A percentile compares a stretch with the other conserved stretches of the same genome.
Evolutionary conservation across 2,329 filamentous ascomycete species (phyloP).

Genomic region (Trichoderma semiorbis): DNA sequence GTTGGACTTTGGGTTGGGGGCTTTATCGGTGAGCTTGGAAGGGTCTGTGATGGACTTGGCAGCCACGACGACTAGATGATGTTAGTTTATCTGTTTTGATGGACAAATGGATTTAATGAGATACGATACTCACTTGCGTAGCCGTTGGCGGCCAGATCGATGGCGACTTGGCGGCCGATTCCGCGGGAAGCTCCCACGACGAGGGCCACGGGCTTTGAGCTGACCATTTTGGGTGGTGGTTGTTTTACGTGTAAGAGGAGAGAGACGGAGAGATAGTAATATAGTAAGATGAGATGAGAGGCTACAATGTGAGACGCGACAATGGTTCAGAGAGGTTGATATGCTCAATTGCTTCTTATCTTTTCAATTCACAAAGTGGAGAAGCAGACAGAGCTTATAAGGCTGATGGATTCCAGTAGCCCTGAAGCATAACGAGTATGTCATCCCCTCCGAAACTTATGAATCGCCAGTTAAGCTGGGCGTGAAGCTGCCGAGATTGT

Average conservation of each 20-base stretch:
- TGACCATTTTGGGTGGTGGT: constrained; percentile 21
- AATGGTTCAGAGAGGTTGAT: background rate
- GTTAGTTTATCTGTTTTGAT: background rate
- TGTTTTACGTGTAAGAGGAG: background rate
- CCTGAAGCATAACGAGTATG: background rate
- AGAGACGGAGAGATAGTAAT: background rate
- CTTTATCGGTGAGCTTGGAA: constrained; percentile 43
- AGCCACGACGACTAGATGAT: constrained; percentile 64
- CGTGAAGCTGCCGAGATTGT: constrained; percentile 2
- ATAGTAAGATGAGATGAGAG: background rate
- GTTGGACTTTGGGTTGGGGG: constrained; percentile 75
- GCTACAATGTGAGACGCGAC: background rate
- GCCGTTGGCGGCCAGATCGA: constrained; percentile 68
- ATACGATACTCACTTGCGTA: constrained; percentile 57
- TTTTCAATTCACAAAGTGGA: background rate
- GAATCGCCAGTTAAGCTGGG: background rate
- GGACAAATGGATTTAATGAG: background rate
- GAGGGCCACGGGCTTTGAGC: constrained; percentile 56
- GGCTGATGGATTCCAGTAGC: background rate
- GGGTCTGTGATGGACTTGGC: constrained; percentile 72
- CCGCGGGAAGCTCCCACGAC: constrained; percentile 74
- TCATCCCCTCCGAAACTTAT: background rate
- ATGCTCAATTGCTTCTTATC: background rate
- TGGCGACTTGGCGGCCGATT: constrained; percentile 75
- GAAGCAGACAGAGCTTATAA: background rate